These are phyloP conservation scores for Hawksworthiomyces lignivorus DNA, from an alignment of 2,329 filamentous ascomycete genomes.

Conservation along the genomic window DNA sequence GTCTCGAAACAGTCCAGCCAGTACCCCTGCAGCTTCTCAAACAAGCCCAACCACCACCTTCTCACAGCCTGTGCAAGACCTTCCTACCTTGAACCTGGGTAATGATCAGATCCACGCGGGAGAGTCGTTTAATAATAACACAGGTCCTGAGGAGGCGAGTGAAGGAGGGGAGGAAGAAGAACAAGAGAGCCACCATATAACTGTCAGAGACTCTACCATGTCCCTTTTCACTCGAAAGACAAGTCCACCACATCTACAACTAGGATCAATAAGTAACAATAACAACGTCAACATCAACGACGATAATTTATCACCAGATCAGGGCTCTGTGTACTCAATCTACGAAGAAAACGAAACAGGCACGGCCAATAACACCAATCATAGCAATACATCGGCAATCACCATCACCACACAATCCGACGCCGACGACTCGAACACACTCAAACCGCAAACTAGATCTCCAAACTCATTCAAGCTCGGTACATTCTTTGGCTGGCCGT, in stretches of 20 bases:
- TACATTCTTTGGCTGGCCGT: slow-evolving; percentile 47
- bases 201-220: slow-evolving; percentile 25
- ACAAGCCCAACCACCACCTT: slow-evolving; percentile 31
- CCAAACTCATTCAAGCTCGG: slow-evolving; percentile 43
- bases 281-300: slow-evolving; percentile 4
- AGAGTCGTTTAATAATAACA: not conserved
- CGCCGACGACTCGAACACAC: slow-evolving; percentile 10
- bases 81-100: slow-evolving; percentile 26
- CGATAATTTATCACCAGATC: slow-evolving; percentile 4
- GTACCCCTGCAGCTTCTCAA: slow-evolving; percentile 36
- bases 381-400: slow-evolving; percentile 1
- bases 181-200: slow-evolving; percentile 3
- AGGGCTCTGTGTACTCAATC: slow-evolving; percentile 1
- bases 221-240: slow-evolving; percentile 43
- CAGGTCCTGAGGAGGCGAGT: not conserved
- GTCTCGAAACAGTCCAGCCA: slow-evolving; percentile 31
- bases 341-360: slow-evolving; percentile 1
- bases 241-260: slow-evolving; percentile 44
- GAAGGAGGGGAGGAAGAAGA: slow-evolving; percentile 1
- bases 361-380: slow-evolving; percentile 13
- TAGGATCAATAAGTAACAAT: slow-evolving; percentile 24
- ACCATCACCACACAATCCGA: slow-evolving; percentile 1
- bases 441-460: slow-evolving; percentile 39
- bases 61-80: slow-evolving; percentile 36
- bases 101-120: slow-evolving; percentile 6